Percentiles rank a stretch among this genome's conserved stretches.
phyloP scores from a whole-genome alignment of 805 yeast species.

The Vanderwaltozyma tropicalis region DNA sequence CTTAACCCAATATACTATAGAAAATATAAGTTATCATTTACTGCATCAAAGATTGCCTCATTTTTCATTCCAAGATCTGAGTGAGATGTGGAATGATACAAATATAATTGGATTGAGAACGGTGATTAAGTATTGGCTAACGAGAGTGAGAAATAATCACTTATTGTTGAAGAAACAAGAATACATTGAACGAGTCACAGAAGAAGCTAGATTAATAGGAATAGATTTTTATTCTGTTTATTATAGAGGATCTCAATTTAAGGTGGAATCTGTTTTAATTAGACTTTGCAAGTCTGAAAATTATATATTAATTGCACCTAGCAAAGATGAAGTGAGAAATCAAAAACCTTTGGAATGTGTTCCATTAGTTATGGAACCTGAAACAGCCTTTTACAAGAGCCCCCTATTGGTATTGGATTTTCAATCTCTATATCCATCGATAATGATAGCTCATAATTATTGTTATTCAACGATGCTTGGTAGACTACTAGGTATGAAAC shows the following conservation, averaged over 20 bases:
- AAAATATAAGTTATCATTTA: conserved; percentile 60
- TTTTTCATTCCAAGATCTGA: conserved; percentile 39
- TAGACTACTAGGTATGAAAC: conserved; percentile 42
- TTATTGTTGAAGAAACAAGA: conserved; percentile 52
- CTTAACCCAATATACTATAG: conserved; percentile 61
- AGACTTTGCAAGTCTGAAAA: conserved; percentile 72
- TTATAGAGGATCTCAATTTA: conserved; percentile 87
- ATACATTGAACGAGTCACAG: conserved; percentile 58
- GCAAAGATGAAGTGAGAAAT: conserved; percentile 65
- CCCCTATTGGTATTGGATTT: conserved; percentile 88
- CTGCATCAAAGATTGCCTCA: conserved; percentile 62
- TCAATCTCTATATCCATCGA: conserved; percentile 87
- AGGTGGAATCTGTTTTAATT: conserved; percentile 75
- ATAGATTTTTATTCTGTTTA: conserved; percentile 82
- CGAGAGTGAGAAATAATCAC: conserved; percentile 32
- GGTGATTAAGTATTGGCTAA: conserved; percentile 39
- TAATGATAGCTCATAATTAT: conserved; percentile 82
- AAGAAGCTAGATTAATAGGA: conserved; percentile 78
- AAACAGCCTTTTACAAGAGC: conserved; percentile 70
- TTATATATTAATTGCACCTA: conserved; percentile 64
- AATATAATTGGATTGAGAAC: conserved; percentile 27
- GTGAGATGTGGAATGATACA: conserved; percentile 33
- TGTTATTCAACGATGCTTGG: conserved; percentile 72
- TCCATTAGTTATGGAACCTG: conserved; percentile 90
- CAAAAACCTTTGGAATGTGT: conserved; percentile 82